Percentiles rank a stretch among this genome's conserved stretches.
Conservation (phyloP, 2,329 filamentous ascomycete species). For the Penicillium glabrum region DNA sequence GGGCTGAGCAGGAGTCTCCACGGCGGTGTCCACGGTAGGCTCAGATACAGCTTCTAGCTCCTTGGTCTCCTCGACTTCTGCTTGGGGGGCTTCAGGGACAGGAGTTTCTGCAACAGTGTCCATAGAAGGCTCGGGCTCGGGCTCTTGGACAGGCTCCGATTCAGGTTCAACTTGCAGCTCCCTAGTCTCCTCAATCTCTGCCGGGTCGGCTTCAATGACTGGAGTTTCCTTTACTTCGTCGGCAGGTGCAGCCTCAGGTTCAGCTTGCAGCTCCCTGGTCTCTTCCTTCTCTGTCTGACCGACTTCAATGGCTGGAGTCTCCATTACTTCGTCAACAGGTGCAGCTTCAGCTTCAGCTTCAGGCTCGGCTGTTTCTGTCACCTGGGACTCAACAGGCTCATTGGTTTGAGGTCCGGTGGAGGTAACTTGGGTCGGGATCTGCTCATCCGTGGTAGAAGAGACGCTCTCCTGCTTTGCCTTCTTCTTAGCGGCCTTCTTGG, state of each 20-base stretch:
- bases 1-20: background rate
- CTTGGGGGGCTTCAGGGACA: background rate
- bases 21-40: background rate
- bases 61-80: background rate
- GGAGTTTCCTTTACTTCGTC: background rate
- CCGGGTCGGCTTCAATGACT: background rate
- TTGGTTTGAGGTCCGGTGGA: background rate
- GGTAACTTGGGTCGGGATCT: slow-evolving; percentile 7
- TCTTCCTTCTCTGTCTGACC: background rate
- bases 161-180: background rate
- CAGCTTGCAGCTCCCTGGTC: background rate
- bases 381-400: background rate
- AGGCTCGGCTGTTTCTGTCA: background rate
- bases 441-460: slow-evolving; percentile 11
- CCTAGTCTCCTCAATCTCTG: background rate
- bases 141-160: background rate
- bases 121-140: background rate
- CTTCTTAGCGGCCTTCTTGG: slow-evolving; percentile 38
- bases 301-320: background rate
- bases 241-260: background rate
- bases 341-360: background rate
- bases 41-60: background rate
- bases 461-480: slow-evolving; percentile 19
- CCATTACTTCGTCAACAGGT: background rate
- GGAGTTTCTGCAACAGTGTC: background rate